Evolutionary conservation across 83 land plant genomes (phyloP).

Genomic region (Picea engelmannii): DNA sequence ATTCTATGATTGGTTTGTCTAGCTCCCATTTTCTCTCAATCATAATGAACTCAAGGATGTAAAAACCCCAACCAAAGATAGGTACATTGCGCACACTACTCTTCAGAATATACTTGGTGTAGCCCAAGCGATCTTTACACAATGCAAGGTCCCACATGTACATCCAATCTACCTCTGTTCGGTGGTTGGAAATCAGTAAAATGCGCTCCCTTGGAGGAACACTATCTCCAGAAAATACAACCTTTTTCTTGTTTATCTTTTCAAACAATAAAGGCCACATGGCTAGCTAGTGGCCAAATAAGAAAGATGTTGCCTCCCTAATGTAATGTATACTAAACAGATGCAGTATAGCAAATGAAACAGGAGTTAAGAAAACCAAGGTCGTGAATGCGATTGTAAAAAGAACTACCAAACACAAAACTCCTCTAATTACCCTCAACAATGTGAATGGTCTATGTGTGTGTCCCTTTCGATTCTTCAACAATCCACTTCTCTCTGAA

Average conservation of each 20-base stretch:
- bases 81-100: conserved; percentile 42
- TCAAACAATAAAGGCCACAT: conserved; percentile 60
- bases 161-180: conserved; percentile 62
- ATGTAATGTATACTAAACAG: conserved; percentile 32
- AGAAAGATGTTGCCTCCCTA: conserved; percentile 26
- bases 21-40: conserved; percentile 45
- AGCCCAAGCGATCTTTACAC: conserved; percentile 31
- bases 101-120: conserved; percentile 44
- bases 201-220: conserved; percentile 33
- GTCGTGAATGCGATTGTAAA: conserved; percentile 29
- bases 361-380: conserved; percentile 27
- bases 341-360: conserved; percentile 20
- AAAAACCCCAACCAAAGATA: conserved; percentile 52
- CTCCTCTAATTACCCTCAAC: conserved; percentile 25
- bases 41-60: conserved; percentile 46
- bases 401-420: conserved; percentile 26
- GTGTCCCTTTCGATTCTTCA: conserved; percentile 12
- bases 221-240: conserved; percentile 43
- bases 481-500: background rate
- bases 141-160: conserved; percentile 56
- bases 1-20: conserved; percentile 37
- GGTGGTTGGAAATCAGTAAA: conserved; percentile 41
- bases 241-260: conserved; percentile 41
- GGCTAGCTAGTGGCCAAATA: conserved; percentile 39
- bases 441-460: conserved; percentile 33